Percentiles rank a stretch among this genome's conserved stretches.
These are phyloP conservation scores for Syncephalastrum monosporum DNA, from an alignment of 371 early-diverging fungal species.

Conservation along the genomic window DNA sequence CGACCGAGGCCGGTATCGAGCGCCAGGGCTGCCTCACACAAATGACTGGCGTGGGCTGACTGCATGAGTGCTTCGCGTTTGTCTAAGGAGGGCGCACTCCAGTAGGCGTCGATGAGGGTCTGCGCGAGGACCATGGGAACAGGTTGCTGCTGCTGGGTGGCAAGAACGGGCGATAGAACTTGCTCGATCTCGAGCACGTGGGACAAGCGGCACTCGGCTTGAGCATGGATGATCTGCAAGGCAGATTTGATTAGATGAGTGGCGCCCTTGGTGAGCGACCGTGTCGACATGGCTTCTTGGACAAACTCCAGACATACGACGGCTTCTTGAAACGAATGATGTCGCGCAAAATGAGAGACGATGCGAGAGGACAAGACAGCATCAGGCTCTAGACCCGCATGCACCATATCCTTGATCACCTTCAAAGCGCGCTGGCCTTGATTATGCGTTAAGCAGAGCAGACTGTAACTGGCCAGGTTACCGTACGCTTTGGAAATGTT, in stretches of 20 bases:
- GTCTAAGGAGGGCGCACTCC: too few relatives aligned
- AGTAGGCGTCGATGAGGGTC: too few relatives aligned
- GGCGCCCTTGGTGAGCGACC: slow-evolving; percentile 6
- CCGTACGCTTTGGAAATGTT: slow-evolving; percentile 48
- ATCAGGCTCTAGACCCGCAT: slow-evolving; percentile 41
- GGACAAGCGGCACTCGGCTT: neutral
- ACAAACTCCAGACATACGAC: slow-evolving; percentile 14
- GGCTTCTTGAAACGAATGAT: too few relatives aligned
- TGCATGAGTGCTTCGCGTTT: too few relatives aligned
- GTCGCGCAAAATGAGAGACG: slow-evolving; percentile 23
- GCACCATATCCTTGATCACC: slow-evolving; percentile 39
- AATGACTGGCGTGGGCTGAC: too few relatives aligned
- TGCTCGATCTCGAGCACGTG: too few relatives aligned
- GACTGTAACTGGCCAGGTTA: slow-evolving; percentile 47
- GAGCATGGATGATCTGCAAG: neutral
- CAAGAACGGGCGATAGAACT: too few relatives aligned
- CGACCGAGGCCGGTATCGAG: too few relatives aligned
- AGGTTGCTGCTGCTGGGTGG: too few relatives aligned
- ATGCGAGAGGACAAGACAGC: slow-evolving; percentile 34
- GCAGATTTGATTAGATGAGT: neutral
- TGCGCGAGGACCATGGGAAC: too few relatives aligned
- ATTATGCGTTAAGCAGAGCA: slow-evolving; percentile 30
- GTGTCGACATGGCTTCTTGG: slow-evolving; percentile 25
- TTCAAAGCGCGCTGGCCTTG: slow-evolving; percentile 20
- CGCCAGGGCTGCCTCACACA: too few relatives aligned